Evolutionary conservation across 2,329 filamentous ascomycete genomes (phyloP), one percentile per base, ranked within the genome.

Genomic region (Fusarium humuli): DNA sequence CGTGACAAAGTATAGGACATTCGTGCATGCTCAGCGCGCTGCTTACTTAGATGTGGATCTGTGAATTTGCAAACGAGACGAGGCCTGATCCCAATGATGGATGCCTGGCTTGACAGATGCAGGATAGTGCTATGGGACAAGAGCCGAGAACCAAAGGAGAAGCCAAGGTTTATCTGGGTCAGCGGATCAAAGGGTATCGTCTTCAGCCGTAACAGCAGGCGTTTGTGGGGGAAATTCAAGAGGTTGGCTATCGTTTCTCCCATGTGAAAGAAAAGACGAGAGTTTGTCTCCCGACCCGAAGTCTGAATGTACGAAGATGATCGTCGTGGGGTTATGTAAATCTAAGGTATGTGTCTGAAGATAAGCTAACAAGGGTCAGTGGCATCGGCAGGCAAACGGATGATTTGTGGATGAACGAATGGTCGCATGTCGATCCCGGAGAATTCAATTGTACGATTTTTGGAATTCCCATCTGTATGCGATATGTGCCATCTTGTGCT

Each of bases 371-470:
- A 41, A 44, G n/a, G 25, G 22, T 59, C 49, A 68, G 68, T 68
- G 27, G 20, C 37, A 37, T 37, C 34, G 34, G 34, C 27, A 23
- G 23, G 30, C 22, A 16, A 40, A 30, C 40, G 52, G 52, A 55
- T 27, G 49, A 53, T 61, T 29, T 37, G 54, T 57, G 30, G 30
- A 49, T 63, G 48, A 25, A 25, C 16, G 49, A 61, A 45, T 55
- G 23, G 54, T 55, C 53, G 53, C 68, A 61, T 71, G 68, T 55
- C 55, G 59, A 70, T 70, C 68, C 55, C 67, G 46, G 67, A 70
- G 67, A 68, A 68, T 70, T 68, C 12, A n/a, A 70, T 70, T 54
- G 50, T 42, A 52, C 45, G 47, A 56, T 37, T 57, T 59, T 47
- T 40, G 23, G 25, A 50, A 69, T 55, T 44, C 30, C 49, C 42